Evolutionary conservation across 2,329 filamentous ascomycete species (phyloP), one percentile per base, ranked within the genome.

Genomic region (Tetracladium maxilliforme): DNA sequence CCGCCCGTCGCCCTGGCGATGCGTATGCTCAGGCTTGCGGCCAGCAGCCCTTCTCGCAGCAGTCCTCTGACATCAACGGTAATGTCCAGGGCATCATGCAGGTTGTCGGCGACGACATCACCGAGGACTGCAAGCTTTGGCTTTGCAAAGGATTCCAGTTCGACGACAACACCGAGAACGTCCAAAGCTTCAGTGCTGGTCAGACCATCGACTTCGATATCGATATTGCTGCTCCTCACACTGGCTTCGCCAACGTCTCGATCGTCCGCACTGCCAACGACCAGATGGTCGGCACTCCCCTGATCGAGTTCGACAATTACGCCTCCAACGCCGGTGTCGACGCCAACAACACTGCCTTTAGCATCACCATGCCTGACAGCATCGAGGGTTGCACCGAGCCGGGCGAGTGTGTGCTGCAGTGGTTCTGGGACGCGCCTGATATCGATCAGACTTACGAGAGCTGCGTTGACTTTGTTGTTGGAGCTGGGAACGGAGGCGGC

Each of bases 381-480:
- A 44, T 68, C 22, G 37, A 35, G 33, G 40, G 58, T 33, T 65
- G 61, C 38, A 40, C 49, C 17, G 52, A 44, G 11, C 48, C 51
- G 14, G 58, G 58, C 24, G 39, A 37, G 30, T 63, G 63, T 38
- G 61, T 64, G 6, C 51, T 70, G 23, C 64, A 67, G 41, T 63
- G 62, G 54, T 64, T 42, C 44, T 67, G 62, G 63, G 47, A 64
- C 33, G 59, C 61, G 7, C 37, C 47, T 10, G 40, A 38, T 20
- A 53, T 63, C 24, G 42, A 60, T 33, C 64, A 69, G 53, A 66
- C 62, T n/a, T 68, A 69, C 41, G 59, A 66, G 47, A 52, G 52
- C 25, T 68, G 63, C 39, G 47, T 68, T 29, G 64, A 68, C 42
- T 66, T 69, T 22, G 35, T 32, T 25, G 27, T 35, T 21, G 30